Conservation (phyloP, 805 yeast genomes). For the Cyberlindnera petersonii region DNA sequence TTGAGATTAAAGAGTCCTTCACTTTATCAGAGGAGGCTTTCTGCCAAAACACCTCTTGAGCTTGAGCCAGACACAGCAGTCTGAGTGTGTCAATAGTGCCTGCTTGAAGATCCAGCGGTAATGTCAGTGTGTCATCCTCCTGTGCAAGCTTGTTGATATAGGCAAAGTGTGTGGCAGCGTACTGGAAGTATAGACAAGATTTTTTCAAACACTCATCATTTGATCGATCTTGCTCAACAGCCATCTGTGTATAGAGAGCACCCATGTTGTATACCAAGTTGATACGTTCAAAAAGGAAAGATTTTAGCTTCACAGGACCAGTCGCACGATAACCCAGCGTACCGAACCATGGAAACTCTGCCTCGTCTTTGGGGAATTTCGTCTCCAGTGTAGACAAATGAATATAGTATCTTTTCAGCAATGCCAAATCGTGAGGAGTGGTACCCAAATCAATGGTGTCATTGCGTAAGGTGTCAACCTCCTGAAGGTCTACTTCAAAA, state of each 20-base stretch:
- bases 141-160: slow-evolving; percentile 53
- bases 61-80: slow-evolving; percentile 67
- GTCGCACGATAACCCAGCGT: slow-evolving; percentile 54
- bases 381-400: slow-evolving; percentile 40
- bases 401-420: slow-evolving; percentile 43
- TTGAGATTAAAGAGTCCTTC: slow-evolving; percentile 59
- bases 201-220: slow-evolving; percentile 53
- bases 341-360: slow-evolving; percentile 70
- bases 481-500: slow-evolving; percentile 40
- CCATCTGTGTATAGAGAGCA: slow-evolving; percentile 56
- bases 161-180: slow-evolving; percentile 72
- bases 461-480: slow-evolving; percentile 42
- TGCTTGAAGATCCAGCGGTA: slow-evolving; percentile 45
- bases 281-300: slow-evolving; percentile 55
- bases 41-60: slow-evolving; percentile 84
- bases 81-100: slow-evolving; percentile 50
- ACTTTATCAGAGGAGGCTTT: slow-evolving; percentile 50
- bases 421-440: slow-evolving; percentile 34
- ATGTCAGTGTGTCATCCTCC: slow-evolving; percentile 20
- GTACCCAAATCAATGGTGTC: slow-evolving; percentile 35
- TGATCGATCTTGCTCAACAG: slow-evolving; percentile 40
- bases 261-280: slow-evolving; percentile 70
- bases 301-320: slow-evolving; percentile 42
- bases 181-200: slow-evolving; percentile 63
- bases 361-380: slow-evolving; percentile 62